Percentiles rank a stretch among this genome's conserved stretches.
Conservation (phyloP, 257 asterid genomes). For the Oldenlandia corymbosa region DNA sequence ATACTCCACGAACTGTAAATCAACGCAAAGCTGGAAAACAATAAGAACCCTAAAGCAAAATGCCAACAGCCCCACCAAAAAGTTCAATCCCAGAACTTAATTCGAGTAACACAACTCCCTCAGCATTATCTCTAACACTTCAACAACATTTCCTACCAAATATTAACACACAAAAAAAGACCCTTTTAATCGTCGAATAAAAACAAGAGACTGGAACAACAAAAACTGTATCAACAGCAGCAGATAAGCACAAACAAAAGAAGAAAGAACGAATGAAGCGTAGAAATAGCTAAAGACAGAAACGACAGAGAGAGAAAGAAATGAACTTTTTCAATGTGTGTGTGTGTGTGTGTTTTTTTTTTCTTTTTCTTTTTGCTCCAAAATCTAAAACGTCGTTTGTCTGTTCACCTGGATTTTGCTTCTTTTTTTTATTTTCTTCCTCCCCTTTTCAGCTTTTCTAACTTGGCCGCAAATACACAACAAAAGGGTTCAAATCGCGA, state of each 20-base stretch:
- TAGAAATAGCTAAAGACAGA: neutral
- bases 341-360: too few species aligned
- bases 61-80: constrained; percentile 6
- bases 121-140: neutral
- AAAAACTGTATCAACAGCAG: neutral
- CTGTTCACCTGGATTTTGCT: constrained; percentile 13
- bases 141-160: too few species aligned
- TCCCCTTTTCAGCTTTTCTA: neutral
- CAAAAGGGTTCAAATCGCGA: constrained; percentile 15
- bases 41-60: constrained; percentile 5
- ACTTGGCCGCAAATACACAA: constrained; percentile 16
- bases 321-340: neutral
- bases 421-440: neutral
- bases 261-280: neutral
- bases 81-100: constrained; percentile 5
- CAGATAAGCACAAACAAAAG: constrained; percentile 1
- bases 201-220: neutral
- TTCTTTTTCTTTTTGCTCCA: too few species aligned
- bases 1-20: neutral
- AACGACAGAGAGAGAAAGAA: neutral
- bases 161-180: neutral
- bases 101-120: neutral
- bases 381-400: constrained; percentile 10
- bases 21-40: neutral
- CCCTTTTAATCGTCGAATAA: neutral